Base-by-base conservation (phyloP, 2,329 filamentous ascomycete genomes). In the Diaporthe aspalathi region DNA sequence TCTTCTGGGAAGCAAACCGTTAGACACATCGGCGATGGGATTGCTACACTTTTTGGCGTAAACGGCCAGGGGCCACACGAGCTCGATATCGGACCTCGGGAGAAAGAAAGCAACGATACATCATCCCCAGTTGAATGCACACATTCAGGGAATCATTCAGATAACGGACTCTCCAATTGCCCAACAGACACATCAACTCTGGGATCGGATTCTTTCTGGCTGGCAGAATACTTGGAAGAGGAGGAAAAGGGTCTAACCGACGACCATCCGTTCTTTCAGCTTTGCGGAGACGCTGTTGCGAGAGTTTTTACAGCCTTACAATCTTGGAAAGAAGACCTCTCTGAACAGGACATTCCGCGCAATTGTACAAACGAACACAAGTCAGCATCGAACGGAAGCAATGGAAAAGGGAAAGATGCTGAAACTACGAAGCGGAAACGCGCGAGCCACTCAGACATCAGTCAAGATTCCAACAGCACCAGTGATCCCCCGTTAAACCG, bases 401-500 rank as follows among this genome's bases (percentile, higher is more conserved):
- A 32, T 24, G 56, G 24, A 1, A 62, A 45, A 2, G 40, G 17
- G 1, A 62, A 62, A 2, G 56, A 47, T 29, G 1, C 20, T 22
- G 24, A 24, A 17, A n/a, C 27, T 22, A 4, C 24, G 6, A 63
- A 63, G 12, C 17, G 57, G 11, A 22, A 9, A 63, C 22, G 16
- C 24, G 57, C 17, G 24, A 40, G 32, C 5, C 40, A 14, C 1
- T 22, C 27, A 20, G 40, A 22, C 9, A 32, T 1, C 24, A 11
- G 8, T 2, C 9, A 63, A 22, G 4, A 5, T 1, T 4, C 0
- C 14, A 2, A 17, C 6, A 27, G 32, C 4, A n/a, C 2, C 2
- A 22, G 12, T 22, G 43, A 5, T 27, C 20, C 27, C 11, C 35
- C 43, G 1, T 49, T 40, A 17, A 17, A 0, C 5, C 57, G n/a